Base-by-base conservation (phyloP, 108 stramenopile genomes). In the Nitzschia putrida region DNA sequence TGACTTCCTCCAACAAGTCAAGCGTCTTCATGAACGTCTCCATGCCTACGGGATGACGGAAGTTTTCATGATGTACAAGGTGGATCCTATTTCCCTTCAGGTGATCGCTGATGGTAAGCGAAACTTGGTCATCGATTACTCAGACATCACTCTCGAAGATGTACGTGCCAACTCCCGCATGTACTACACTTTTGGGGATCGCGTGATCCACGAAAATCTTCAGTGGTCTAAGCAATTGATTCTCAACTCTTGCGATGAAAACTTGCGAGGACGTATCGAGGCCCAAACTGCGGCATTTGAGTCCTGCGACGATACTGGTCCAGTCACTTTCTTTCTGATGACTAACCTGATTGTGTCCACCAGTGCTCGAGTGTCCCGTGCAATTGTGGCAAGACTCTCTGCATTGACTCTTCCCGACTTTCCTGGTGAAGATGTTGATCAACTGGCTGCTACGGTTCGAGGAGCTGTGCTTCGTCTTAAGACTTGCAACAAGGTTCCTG, bases 121-220 rank as follows among this genome's bases (percentile, higher is more conserved):
- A 8, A 53, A 53, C 18, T 18, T 53, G 11, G 18, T 53, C n/a
- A 20, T 20, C 53, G 13, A 53, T 18, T 53, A 18, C n/a, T 53
- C 53, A 8, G 9, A 13, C 53, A 53, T 53, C 53, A 12, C 11
- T 12, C 21, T 53, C 13, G 11, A 12, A 20, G 8, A 12, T 9
- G 53, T 53, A 8, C n/a, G 8, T 8, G 21, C 11, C 53, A 53
- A 53, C 53, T 53, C 47, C 20, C 14, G 49, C 18, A 64, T 60
- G 38, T 37, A 29, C 29, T 60, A 8, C 9, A 11, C 8, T 8
- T 60, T 21, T 26, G 58, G 58, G 7, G 58, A 40, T 16, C 29
- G n/a, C 8, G 58, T 60, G 13, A 60, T 14, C 58, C 13, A 21
- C 16, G 38, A 60, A 18, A 60, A 60, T 40, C 58, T 60, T 11